Evolutionary conservation across 1,139 yeast genomes (phyloP).

Genomic region (Taphrina flavorubra): DNA sequence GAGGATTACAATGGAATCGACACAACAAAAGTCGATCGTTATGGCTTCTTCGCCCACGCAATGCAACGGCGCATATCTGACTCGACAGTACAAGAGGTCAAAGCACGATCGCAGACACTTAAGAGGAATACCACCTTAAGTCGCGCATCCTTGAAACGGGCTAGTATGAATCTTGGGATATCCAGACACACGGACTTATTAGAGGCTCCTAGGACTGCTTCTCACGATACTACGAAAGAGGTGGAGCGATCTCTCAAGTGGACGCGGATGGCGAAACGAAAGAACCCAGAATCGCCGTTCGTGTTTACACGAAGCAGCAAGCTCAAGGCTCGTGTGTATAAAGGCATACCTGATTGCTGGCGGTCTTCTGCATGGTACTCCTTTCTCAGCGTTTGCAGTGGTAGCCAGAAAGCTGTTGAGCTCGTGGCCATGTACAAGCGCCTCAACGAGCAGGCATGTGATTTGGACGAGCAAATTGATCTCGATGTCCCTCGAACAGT

Average conservation of each 20-base stretch:
- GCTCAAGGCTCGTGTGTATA: conserved; percentile 43
- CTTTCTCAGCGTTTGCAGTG: conserved; percentile 37
- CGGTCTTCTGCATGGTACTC: conserved; percentile 44
- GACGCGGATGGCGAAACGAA: conserved; percentile 26
- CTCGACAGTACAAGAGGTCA: conserved; percentile 12
- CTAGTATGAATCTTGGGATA: conserved; percentile 15
- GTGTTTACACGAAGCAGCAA: conserved; percentile 19
- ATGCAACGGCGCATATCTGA: conserved; percentile 22
- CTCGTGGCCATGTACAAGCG: conserved; percentile 19
- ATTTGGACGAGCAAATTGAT: conserved; percentile 47
- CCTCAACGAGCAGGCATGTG: conserved; percentile 39
- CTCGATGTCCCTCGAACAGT: conserved; percentile 48
- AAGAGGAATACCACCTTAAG: conserved; percentile 4
- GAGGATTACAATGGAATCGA: conserved; percentile 33
- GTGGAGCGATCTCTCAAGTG: conserved; percentile 30
- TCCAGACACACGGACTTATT: conserved; percentile 2
- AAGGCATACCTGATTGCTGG: conserved; percentile 48
- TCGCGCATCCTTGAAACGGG: conserved; percentile 17
- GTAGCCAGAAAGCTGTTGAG: conserved; percentile 26
- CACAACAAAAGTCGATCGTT: conserved; percentile 26
- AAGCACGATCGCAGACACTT: not conserved
- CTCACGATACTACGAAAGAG: conserved; percentile 2
- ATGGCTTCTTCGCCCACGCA: conserved; percentile 28
- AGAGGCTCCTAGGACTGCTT: not conserved
- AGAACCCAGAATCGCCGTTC: not conserved